Evolutionary conservation across 306 rosid species (phyloP), one percentile per base, ranked within the genome.

Genomic region (Rosa lucieae): DNA sequence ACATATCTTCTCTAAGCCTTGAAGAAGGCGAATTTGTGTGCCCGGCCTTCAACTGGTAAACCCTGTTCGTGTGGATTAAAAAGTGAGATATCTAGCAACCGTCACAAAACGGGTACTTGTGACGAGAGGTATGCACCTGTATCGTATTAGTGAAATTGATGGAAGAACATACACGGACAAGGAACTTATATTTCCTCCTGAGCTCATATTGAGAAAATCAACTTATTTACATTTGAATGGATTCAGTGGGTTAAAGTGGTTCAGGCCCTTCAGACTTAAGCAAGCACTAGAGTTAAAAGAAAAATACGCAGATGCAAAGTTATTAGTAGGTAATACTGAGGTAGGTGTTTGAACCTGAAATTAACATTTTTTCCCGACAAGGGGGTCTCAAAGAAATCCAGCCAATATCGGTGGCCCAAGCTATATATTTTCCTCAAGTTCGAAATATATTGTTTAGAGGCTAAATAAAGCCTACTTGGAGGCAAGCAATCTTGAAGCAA

Each of bases 151-250:
- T 89, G 96, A 91, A 82, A 87, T 88, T 81, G 96, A 95, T 70
- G 99, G 98, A 68, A 90, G 91, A 87, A 85, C 77, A 72, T 91
- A 91, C 77, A 83, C 88, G 12, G 98, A 92, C 78, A 95, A 86
- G 82, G 99, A 95, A 72, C 90, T 95, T 74, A 95, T 95, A 76
- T 95, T 95, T 78, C 99, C 97, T 81, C 94, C 99, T 67, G 98
- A 90, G 84, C 88, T 95, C 56, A 55, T 86, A 69, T 82, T 86
- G 77, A 89, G 93, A 84, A 89, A 78, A 82, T 84, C 84, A 35
- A 78, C 59, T 55, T 84, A 68, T 69, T 87, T 92, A 80, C 84
- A 61, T 74, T 88, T 95, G 91, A 89, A 79, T 80, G 98, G 98
- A 68, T 89, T 83, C 82, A 86, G 92, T 61, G 95, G 96, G 84